Percentiles rank a stretch among this genome's conserved stretches.
These are phyloP conservation scores for Mercurialis annua DNA, from an alignment of 345 rosid species.

Conservation along the genomic window DNA sequence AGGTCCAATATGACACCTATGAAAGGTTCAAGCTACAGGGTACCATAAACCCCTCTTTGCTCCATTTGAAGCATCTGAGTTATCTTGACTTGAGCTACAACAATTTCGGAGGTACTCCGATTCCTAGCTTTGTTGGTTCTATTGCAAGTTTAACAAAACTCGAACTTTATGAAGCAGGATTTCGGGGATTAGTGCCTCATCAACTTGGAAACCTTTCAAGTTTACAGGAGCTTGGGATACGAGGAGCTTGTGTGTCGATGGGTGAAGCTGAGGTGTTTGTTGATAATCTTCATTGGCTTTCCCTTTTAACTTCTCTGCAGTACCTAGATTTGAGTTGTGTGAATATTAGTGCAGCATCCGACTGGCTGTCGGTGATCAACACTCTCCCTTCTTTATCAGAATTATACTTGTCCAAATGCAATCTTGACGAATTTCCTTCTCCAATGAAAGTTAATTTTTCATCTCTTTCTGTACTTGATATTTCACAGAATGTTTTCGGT, in stretches of 20 bases:
- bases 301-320: constrained; percentile 23
- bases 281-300: constrained; percentile 19
- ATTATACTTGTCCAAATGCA: constrained; percentile 20
- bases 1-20: no score
- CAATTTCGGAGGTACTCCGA: constrained; percentile 15
- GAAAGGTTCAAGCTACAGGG: constrained; percentile 16
- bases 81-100: constrained; percentile 27
- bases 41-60: constrained; percentile 25
- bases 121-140: constrained; percentile 27
- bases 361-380: constrained; percentile 22
- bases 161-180: constrained; percentile 23
- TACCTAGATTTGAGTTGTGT: constrained; percentile 24
- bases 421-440: no score
- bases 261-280: background rate
- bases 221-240: constrained; percentile 21
- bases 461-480: no score
- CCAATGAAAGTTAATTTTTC: no score
- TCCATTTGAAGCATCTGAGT: constrained; percentile 15
- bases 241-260: no score
- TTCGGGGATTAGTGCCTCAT: constrained; percentile 21
- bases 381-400: constrained; percentile 33
- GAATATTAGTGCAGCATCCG: constrained; percentile 20
- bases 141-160: constrained; percentile 21
- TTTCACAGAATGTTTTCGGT: background rate
- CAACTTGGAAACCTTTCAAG: constrained; percentile 30